Base-by-base conservation (phyloP, 441 rosid species). In the Erysimum pusillum region DNA sequence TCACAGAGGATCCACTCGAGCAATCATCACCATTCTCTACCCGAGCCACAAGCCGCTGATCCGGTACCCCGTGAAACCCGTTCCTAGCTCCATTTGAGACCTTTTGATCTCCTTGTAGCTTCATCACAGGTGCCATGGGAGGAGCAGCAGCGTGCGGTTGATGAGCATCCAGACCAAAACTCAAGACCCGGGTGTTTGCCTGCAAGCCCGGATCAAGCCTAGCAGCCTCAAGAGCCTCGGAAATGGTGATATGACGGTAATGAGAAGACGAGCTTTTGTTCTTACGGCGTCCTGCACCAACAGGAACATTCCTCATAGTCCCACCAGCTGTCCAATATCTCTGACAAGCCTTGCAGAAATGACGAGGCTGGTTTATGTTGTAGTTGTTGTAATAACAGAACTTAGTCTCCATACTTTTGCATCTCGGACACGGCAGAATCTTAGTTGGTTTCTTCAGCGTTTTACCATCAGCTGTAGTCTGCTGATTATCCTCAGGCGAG, bases 321-420 rank as follows among this genome's bases (percentile, higher is more conserved):
- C 98, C 98, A 5, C 98, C 96, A 0, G 93, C 90, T 17, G 97
- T 94, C 98, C 98, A 94, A 70, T 94, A 91, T 74, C 98, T 85
- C 82, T 91, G 97, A 83, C 98, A 94, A 9, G 96, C 87, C 51
- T 91, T 94, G 84, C 98, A 94, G 85, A 94, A 94, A 82, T 94
- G 94, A 36, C 96, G 91, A 6, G 97, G 98, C 77, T 91, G 97
- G 81, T 90, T 90, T 58, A 87, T 45, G 74, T 94, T 94, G 90
- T 94, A 94, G 56, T 94, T 94, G 87, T 94, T 94, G 85, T 88
- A 94, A 74, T 94, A 94, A 76, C 97, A 90, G 76, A 94, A 94
- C 81, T 94, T 94, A 3, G 98, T 91, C 41, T 94, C 97, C 97
- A 87, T 94, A 83, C 98, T 91, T 57, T 85, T 88, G 79, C 98